Base-by-base conservation (phyloP, 75 land plant species). In the Pinus tabuliformis region DNA sequence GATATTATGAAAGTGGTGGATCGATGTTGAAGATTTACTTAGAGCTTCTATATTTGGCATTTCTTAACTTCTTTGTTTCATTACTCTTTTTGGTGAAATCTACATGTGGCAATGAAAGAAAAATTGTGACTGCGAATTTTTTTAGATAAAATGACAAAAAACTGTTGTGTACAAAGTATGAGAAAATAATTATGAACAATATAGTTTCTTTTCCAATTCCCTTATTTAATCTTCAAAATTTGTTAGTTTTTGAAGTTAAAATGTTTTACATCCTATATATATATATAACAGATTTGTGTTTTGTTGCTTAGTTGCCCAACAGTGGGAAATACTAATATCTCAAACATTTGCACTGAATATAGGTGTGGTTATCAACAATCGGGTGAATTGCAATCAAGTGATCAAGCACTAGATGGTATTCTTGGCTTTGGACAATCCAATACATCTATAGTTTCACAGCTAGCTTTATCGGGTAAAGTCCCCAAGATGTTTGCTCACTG, bases 401-500 rank as follows among this genome's bases (percentile, higher is more conserved):
- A 74, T 75, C 88, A 85, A 73, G 96, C 96, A 26, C 78, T 93
- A 65, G 96, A 93, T 87, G 96, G 96, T 24, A 89, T 93, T 65
- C 78, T 93, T 64, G 95, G 95, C 52, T 89, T 93, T 85, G 95
- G 95, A 63, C 84, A 86, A 78, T 74, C 92, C 65, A 86, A 89
- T 81, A 81, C 91, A 30, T 93, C 96, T 6, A 57, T 91, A 65
- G 70, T 88, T 66, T 93, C 96, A 68, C 96, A 93, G 77, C 80
- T 93, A 20, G 88, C 91, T 77, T 73, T 81, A 17, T 49, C 87
- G 52, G 89, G 91, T 66, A 78, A 81, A 75, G 80, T 87, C 18
- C 88, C 61, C 57, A 91, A 85, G 79, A 79, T 87, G 74, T 93
- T 93, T 89, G 88, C 93, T 30, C 96, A 93, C 75, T 93, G 96